Conservation (phyloP, 2,329 filamentous ascomycete genomes). For the Plectosphaerella sp. region DNA sequence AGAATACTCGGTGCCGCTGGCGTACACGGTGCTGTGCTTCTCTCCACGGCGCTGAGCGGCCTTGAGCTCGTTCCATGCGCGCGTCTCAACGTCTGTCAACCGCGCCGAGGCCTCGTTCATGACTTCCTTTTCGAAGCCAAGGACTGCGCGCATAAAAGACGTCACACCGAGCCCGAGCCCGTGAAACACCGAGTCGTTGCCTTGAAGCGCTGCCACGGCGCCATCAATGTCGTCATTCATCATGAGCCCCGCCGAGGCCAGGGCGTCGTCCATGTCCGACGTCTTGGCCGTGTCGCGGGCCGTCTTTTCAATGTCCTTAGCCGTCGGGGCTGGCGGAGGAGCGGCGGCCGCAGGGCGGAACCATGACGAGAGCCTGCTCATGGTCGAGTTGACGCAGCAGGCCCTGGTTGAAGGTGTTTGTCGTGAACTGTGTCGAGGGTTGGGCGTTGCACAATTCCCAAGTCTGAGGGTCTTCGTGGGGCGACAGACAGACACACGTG, state of each 20-base stretch:
- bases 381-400: constrained; percentile 15
- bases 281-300: constrained; percentile 17
- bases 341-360: constrained; percentile 34
- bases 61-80: constrained; percentile 71
- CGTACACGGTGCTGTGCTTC: constrained; percentile 54
- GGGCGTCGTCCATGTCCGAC: constrained; percentile 54
- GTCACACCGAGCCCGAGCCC: constrained; percentile 76
- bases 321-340: constrained; percentile 21
- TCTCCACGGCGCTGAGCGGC: constrained; percentile 50
- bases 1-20: constrained; percentile 80
- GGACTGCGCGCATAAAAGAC: constrained; percentile 77
- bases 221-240: constrained; percentile 88
- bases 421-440: too few species aligned
- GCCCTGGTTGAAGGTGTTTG: too few species aligned
- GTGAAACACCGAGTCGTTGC: constrained; percentile 82
- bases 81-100: constrained; percentile 70
- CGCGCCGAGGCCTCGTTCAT: constrained; percentile 77
- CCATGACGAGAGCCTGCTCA: constrained; percentile 48
- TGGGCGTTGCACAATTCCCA: too few species aligned
- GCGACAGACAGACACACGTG: too few species aligned
- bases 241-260: constrained; percentile 64
- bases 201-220: constrained; percentile 68
- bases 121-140: constrained; percentile 88
- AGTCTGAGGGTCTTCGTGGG: too few species aligned
- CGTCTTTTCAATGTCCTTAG: constrained; percentile 28